Percentiles rank a stretch among this genome's conserved stretches.
Evolutionary conservation across 202 grass and related monocot species (phyloP).

Genomic region (Eragrostis tef): DNA sequence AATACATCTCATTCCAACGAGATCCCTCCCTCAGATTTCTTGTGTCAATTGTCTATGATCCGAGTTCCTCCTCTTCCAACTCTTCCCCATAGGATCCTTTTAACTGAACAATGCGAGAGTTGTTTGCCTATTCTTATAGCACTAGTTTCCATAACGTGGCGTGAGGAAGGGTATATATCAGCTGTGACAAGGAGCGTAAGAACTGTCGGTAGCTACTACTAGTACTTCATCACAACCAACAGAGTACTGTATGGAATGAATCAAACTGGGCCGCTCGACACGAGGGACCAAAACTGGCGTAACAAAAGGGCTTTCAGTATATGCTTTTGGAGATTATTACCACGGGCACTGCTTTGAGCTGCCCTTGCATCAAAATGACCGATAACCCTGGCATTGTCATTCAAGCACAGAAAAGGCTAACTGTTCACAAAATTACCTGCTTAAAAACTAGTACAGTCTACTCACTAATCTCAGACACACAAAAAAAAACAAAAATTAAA

Average conservation of each 20-base stretch:
- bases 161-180: background rate
- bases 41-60: background rate
- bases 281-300: no score
- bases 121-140: background rate
- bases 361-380: background rate
- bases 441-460: slow-evolving; percentile 26
- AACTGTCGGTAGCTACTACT: background rate
- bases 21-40: background rate
- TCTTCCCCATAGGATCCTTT: background rate
- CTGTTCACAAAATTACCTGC: background rate
- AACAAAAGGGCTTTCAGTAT: background rate
- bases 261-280: no score
- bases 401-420: background rate
- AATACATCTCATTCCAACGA: background rate
- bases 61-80: background rate
- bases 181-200: background rate
- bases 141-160: background rate
- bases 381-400: background rate
- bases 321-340: background rate
- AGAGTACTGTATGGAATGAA: no score
- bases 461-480: background rate
- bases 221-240: no score
- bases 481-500: slow-evolving; percentile 12
- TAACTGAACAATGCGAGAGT: background rate
- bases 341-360: background rate